Conservation (phyloP, 2,329 filamentous ascomycete species). For the Nemania serpens region DNA sequence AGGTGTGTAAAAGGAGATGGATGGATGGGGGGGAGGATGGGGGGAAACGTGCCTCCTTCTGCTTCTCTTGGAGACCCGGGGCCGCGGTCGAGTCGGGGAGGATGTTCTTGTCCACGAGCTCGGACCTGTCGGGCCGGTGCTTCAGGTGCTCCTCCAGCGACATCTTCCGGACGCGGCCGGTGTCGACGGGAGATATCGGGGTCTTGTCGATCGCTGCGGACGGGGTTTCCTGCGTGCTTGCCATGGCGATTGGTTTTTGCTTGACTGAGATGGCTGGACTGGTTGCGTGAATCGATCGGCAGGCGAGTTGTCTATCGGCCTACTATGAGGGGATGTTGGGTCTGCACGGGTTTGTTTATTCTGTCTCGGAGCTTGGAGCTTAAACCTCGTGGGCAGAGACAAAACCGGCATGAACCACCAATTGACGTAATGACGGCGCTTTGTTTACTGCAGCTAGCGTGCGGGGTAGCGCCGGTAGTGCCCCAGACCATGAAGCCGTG, state of each 20-base stretch:
- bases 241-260: slow-evolving; percentile 36
- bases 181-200: slow-evolving; percentile 60
- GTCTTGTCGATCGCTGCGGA: slow-evolving; percentile 55
- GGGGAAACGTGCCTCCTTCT: slow-evolving; percentile 73
- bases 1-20: neutral
- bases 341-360: neutral
- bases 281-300: neutral
- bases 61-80: slow-evolving; percentile 77
- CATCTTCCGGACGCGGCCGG: slow-evolving; percentile 60
- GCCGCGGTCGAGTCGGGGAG: slow-evolving; percentile 78
- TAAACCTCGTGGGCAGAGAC: slow-evolving; percentile 3
- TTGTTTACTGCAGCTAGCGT: slow-evolving; percentile 25
- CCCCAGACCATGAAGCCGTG: neutral
- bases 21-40: neutral
- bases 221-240: slow-evolving; percentile 37
- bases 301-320: neutral
- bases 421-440: slow-evolving; percentile 23
- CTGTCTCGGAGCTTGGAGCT: neutral
- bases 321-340: neutral
- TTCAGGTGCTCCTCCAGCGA: slow-evolving; percentile 75
- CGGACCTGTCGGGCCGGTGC: slow-evolving; percentile 74
- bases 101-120: slow-evolving; percentile 87
- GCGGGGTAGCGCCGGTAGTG: slow-evolving; percentile 23
- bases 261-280: neutral
- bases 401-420: neutral